A percentile compares a stretch with the other conserved stretches of the same genome.
Conservation (phyloP, 2,329 filamentous ascomycete genomes). For the Alternaria triticimaculans region DNA sequence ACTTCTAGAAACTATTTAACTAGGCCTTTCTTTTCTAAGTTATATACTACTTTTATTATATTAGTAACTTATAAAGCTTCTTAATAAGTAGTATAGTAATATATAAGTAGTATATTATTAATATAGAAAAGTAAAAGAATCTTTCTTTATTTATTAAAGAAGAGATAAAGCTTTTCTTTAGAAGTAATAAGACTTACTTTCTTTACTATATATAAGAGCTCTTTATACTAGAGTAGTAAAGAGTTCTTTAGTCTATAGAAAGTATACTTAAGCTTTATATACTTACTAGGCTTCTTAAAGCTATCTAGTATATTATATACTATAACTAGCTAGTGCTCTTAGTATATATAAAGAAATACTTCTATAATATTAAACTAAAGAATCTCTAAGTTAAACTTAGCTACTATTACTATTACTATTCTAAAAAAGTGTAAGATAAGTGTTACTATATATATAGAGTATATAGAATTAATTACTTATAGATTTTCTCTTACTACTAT, state of each 20-base stretch:
- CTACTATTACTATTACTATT: background rate
- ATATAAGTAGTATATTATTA: no score
- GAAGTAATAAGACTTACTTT: background rate
- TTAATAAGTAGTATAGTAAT: no score
- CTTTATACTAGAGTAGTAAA: background rate
- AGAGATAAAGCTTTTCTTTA: background rate
- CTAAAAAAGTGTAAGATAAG: background rate
- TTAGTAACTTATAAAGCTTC: no score
- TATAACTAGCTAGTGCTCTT: background rate
- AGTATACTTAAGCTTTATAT: no score
- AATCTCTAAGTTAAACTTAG: background rate
- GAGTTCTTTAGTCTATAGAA: no score
- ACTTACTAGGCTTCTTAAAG: no score
- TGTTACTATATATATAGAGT: background rate
- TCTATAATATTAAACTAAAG: background rate
- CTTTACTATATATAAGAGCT: background rate
- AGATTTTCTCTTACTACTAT: no score
- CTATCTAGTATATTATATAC: background rate
- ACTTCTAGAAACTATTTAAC: background rate
- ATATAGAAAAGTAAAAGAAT: no score
- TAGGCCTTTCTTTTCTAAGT: background rate
- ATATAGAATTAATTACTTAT: background rate
- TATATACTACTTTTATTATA: no score
- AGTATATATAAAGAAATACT: background rate
- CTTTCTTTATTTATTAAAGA: background rate